Percentiles rank a stretch among this genome's conserved stretches.
phyloP scores from a whole-genome alignment of 495 filamentous ascomycete species.

The Daldinia caldariorum region DNA sequence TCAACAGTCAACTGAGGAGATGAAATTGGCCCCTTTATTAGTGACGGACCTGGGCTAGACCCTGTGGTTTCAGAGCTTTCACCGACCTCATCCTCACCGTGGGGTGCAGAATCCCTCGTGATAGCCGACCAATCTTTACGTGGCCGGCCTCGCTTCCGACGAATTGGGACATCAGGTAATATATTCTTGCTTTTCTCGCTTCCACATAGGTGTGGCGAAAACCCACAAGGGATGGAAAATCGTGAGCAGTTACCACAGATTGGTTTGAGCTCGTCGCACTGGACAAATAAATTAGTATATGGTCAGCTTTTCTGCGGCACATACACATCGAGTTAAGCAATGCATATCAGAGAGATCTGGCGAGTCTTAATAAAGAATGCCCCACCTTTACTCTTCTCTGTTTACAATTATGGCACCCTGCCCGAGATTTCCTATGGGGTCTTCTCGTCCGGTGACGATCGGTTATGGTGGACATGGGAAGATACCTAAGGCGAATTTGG shows the following conservation, averaged over 20 bases:
- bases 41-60: neutral
- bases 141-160: neutral
- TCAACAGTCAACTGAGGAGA: neutral
- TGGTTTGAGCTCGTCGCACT: constrained; percentile 2
- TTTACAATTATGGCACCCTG: neutral
- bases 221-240: neutral
- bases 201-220: neutral
- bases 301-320: neutral
- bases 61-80: neutral
- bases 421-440: neutral
- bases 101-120: neutral
- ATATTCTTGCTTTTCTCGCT: neutral
- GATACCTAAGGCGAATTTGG: neutral
- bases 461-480: neutral
- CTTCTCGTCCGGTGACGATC: neutral
- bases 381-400: constrained; percentile 1
- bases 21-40: neutral
- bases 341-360: neutral
- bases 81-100: neutral
- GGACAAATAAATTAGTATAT: neutral
- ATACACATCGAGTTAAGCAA: neutral
- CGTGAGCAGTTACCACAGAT: neutral
- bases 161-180: neutral
- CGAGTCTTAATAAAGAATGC: neutral
- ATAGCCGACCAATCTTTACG: constrained; percentile 1